phyloP scores from a whole-genome alignment of 257 asterid genomes.

The Gynochthodes officinalis region DNA sequence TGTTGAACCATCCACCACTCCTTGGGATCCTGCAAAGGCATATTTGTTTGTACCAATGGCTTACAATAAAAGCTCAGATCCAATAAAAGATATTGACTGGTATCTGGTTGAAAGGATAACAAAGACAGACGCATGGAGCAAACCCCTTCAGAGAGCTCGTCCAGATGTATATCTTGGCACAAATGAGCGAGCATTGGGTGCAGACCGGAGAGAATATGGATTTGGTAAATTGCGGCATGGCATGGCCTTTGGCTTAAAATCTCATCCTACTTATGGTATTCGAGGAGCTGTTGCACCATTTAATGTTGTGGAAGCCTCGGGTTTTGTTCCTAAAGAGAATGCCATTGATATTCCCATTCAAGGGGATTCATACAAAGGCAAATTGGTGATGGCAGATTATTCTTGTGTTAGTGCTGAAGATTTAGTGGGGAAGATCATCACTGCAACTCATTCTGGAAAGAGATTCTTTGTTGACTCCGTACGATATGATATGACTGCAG shows the following conservation, averaged over 20 bases:
- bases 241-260: constrained; percentile 72
- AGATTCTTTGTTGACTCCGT: constrained; percentile 96
- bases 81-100: constrained; percentile 65
- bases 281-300: constrained; percentile 95
- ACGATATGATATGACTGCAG: constrained; percentile 89
- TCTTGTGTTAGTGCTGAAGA: constrained; percentile 57
- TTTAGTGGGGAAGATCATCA: constrained; percentile 76
- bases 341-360: constrained; percentile 35
- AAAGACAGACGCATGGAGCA: constrained; percentile 71
- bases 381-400: constrained; percentile 83
- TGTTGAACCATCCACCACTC: constrained; percentile 95
- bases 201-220: constrained; percentile 94
- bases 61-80: constrained; percentile 41
- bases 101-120: constrained; percentile 59
- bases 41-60: constrained; percentile 76
- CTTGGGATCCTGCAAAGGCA: constrained; percentile 96
- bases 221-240: constrained; percentile 88
- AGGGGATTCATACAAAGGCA: constrained; percentile 45
- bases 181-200: constrained; percentile 89
- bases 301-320: constrained; percentile 95
- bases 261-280: constrained; percentile 94
- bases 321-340: constrained; percentile 65
- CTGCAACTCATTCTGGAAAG: constrained; percentile 99
- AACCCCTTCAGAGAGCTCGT: constrained; percentile 97
- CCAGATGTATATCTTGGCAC: constrained; percentile 99